A percentile compares a stretch with the other conserved stretches of the same genome.
phyloP scores from a whole-genome alignment of 129 eudicot species.

The Apium graveolens region DNA sequence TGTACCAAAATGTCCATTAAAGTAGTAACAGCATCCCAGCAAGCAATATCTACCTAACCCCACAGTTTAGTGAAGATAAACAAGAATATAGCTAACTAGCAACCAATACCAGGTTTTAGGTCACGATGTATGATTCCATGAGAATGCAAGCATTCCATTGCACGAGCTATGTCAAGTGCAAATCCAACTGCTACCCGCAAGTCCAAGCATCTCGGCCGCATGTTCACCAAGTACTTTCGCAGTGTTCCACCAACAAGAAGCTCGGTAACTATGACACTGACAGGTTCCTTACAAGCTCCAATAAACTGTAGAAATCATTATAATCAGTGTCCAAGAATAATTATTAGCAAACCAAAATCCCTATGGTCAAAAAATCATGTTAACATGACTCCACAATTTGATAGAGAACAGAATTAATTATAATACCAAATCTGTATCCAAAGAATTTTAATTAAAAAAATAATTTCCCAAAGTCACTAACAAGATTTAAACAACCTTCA shows the following conservation, averaged over 20 bases:
- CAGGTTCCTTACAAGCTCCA: conserved; percentile 90
- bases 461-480: neutral
- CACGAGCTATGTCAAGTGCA: conserved; percentile 97
- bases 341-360: neutral
- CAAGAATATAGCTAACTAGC: conserved; percentile 1
- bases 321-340: neutral
- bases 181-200: conserved; percentile 66
- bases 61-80: neutral
- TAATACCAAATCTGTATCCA: neutral
- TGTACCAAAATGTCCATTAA: conserved; percentile 2
- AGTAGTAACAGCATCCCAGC: neutral
- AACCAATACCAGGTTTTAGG: conserved; percentile 64
- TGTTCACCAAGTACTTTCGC: conserved; percentile 64
- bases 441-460: neutral
- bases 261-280: conserved; percentile 85
- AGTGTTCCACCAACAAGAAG: conserved; percentile 85
- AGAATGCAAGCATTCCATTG: conserved; percentile 89
- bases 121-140: conserved; percentile 95
- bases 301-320: conserved; percentile 42
- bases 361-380: neutral
- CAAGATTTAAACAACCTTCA: conserved; percentile 44
- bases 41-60: conserved; percentile 4
- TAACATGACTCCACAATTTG: neutral
- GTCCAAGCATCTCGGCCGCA: conserved; percentile 73
- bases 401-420: neutral